Conservation (phyloP, 305 asterid genomes). For the Petunia hybrid region DNA sequence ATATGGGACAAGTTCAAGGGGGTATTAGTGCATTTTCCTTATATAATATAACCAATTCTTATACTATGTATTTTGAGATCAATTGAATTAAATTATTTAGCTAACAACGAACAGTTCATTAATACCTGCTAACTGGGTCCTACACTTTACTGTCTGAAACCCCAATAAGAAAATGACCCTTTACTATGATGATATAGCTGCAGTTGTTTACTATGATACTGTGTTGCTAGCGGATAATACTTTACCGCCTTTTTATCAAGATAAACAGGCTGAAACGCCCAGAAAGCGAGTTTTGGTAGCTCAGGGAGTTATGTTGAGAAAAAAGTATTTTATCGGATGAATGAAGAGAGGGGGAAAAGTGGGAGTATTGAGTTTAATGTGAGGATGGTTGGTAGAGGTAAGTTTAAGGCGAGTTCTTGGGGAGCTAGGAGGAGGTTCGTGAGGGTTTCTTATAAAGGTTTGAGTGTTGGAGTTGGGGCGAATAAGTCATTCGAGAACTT, state of each 20-base stretch:
- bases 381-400: conserved; percentile 62
- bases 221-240: conserved; percentile 55
- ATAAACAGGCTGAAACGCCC: conserved; percentile 56
- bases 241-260: conserved; percentile 69
- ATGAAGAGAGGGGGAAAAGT: conserved; percentile 47
- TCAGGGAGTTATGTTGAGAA: conserved; percentile 55
- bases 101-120: not conserved
- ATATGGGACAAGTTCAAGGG: too few species aligned
- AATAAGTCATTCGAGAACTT: conserved; percentile 58
- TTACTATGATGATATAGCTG: conserved; percentile 53
- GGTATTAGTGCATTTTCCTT: too few species aligned
- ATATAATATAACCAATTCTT: too few species aligned
- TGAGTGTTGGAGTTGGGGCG: conserved; percentile 52
- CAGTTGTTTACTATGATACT: conserved; percentile 47
- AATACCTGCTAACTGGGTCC: conserved; percentile 51
- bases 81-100: too few species aligned
- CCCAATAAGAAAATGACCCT: conserved; percentile 78
- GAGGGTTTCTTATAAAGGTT: conserved; percentile 73
- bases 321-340: conserved; percentile 50
- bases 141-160: conserved; percentile 64
- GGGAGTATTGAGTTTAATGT: conserved; percentile 60
- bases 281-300: conserved; percentile 65
- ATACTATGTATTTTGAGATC: too few species aligned
- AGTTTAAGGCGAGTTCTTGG: conserved; percentile 78
- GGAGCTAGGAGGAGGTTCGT: conserved; percentile 63